Percentiles rank a stretch among this genome's conserved stretches.
phyloP scores from a whole-genome alignment of 768 basidiomycete genomes.

The Mycena leptocephala region DNA sequence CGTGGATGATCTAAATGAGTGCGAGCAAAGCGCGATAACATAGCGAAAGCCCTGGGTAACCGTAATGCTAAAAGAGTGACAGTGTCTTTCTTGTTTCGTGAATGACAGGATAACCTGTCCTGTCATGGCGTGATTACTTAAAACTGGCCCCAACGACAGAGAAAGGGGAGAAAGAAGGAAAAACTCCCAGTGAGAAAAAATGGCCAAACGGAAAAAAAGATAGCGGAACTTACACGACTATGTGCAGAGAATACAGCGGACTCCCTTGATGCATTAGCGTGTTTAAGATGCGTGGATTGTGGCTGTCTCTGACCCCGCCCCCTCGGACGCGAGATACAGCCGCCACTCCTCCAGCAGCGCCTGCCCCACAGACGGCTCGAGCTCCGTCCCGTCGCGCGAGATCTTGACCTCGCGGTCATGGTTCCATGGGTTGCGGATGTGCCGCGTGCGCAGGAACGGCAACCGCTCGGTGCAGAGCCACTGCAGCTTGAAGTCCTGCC shows the following conservation, averaged over 20 bases:
- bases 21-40: no score
- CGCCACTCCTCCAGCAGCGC: conserved; percentile 82
- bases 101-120: conserved; percentile 63
- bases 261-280: conserved; percentile 21
- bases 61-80: conserved; percentile 52
- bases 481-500: conserved; percentile 85
- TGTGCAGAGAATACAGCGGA: conserved; percentile 23
- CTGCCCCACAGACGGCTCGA: conserved; percentile 86
- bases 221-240: conserved; percentile 28
- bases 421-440: no score
- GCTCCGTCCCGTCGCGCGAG: conserved; percentile 95
- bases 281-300: conserved; percentile 32
- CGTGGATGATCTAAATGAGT: conserved; percentile 48
- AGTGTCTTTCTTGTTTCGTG: conserved; percentile 63
- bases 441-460: no score
- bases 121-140: conserved; percentile 30
- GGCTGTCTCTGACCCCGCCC: no score
- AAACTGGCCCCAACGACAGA: no score
- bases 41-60: conserved; percentile 39
- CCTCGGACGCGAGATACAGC: conserved; percentile 41
- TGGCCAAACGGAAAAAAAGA: neutral
- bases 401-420: no score
- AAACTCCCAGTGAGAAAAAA: no score
- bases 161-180: conserved; percentile 16
- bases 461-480: conserved; percentile 85